Percentiles rank a stretch among this genome's conserved stretches.
These are phyloP conservation scores for Anthostomella pinea DNA, from an alignment of 2,329 filamentous ascomycete species.

Conservation along the genomic window DNA sequence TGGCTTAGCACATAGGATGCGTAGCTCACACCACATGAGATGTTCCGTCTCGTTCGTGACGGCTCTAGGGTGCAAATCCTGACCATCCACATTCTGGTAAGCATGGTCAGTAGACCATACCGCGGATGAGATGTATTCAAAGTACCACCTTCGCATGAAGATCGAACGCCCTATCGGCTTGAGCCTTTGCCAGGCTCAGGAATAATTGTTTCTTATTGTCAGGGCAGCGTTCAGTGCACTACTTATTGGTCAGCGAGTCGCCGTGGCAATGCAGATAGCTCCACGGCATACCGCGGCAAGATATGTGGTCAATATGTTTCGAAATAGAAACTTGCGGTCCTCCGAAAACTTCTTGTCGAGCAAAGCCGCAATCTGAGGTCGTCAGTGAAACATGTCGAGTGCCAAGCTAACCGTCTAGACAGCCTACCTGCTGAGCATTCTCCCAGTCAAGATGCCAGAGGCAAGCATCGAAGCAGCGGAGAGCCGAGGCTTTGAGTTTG, in stretches of 20 bases:
- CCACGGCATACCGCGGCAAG: slow-evolving; percentile 54
- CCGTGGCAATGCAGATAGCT: no score
- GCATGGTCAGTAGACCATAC: no score
- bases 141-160: no score
- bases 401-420: neutral
- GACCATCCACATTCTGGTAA: slow-evolving; percentile 3
- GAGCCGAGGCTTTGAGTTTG: slow-evolving; percentile 40
- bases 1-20: neutral
- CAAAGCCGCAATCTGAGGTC: slow-evolving; percentile 49
- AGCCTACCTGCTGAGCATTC: slow-evolving; percentile 53
- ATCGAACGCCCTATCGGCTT: slow-evolving; percentile 25
- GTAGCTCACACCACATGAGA: neutral
- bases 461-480: slow-evolving; percentile 50
- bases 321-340: slow-evolving; percentile 50
- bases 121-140: no score
- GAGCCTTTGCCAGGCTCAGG: slow-evolving; percentile 41
- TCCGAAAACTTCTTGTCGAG: slow-evolving; percentile 50
- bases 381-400: slow-evolving; percentile 8
- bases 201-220: slow-evolving; percentile 51
- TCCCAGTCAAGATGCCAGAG: slow-evolving; percentile 53
- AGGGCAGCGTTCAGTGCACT: slow-evolving; percentile 31
- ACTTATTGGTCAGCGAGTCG: no score
- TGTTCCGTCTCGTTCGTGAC: neutral
- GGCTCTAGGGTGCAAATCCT: slow-evolving; percentile 5
- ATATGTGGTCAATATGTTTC: slow-evolving; percentile 53